phyloP scores from a whole-genome alignment of 305 asterid species.

The Nicotiana rustica region DNA sequence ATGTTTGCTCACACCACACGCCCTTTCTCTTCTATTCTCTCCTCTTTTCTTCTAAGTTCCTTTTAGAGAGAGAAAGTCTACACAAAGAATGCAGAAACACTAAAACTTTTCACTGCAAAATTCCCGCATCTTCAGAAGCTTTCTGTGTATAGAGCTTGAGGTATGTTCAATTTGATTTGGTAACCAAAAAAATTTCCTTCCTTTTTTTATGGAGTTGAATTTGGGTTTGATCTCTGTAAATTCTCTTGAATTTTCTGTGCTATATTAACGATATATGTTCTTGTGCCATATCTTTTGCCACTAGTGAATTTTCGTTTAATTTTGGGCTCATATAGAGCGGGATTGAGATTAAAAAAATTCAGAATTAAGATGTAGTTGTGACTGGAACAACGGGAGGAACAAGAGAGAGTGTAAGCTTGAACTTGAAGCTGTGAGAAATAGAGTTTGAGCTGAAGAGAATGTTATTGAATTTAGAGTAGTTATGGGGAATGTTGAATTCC shows the following conservation, averaged over 20 bases:
- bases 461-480: slow-evolving; percentile 14
- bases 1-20: slow-evolving; percentile 38
- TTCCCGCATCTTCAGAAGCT: background rate
- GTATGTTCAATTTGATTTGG: slow-evolving; percentile 33
- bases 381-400: background rate
- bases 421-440: background rate
- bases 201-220: background rate
- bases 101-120: slow-evolving; percentile 13
- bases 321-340: background rate
- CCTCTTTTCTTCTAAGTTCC: background rate
- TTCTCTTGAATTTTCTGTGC: background rate
- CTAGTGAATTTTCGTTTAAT: background rate
- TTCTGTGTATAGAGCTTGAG: slow-evolving; percentile 26
- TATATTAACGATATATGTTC: background rate
- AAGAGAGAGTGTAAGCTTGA: background rate
- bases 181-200: too few species aligned
- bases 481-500: slow-evolving; percentile 30
- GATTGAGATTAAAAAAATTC: background rate
- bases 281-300: background rate
- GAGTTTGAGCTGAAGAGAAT: slow-evolving; percentile 16
- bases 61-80: slow-evolving; percentile 14
- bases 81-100: slow-evolving; percentile 43
- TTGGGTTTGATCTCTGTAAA: slow-evolving; percentile 8
- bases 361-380: background rate
- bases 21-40: slow-evolving; percentile 24